Evolutionary conservation across 73 alveolate species (phyloP).

Genomic region (Paramecium sonneborni): DNA sequence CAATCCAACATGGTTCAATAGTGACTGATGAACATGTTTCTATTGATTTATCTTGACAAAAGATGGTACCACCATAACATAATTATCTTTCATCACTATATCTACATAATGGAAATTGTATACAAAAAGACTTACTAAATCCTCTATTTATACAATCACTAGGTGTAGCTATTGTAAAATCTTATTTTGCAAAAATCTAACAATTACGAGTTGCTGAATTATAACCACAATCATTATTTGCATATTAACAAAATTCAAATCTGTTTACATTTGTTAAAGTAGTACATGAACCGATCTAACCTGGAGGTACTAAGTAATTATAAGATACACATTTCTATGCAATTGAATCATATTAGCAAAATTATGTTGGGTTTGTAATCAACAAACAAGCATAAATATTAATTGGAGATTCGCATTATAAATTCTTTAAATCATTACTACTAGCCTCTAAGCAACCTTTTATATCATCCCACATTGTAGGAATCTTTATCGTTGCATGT

Average conservation of each 20-base stretch:
- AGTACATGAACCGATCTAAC: not conserved
- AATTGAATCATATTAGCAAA: not conserved
- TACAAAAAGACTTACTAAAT: not conserved
- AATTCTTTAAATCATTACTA: not conserved
- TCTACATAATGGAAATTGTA: not conserved
- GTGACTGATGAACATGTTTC: not conserved
- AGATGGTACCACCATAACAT: not conserved
- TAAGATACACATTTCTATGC: not conserved
- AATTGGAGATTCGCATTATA: not conserved
- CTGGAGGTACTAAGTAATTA: not conserved
- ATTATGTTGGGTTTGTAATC: not conserved
- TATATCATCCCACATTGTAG: constrained; percentile 2
- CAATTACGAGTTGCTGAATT: not conserved
- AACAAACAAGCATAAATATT: not conserved
- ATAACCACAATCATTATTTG: not conserved
- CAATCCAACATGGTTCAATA: not conserved
- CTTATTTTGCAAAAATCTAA: not conserved
- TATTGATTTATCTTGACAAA: not conserved
- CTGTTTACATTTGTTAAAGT: constrained; percentile 27
- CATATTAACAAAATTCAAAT: constrained; percentile 26
- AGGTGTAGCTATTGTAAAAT: not conserved
- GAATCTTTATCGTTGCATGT: not conserved
- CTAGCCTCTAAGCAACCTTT: not conserved
- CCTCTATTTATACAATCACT: not conserved
- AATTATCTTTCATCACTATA: constrained; percentile 14